These are phyloP conservation scores for Ascosphaera apis DNA, from an alignment of 2,329 filamentous ascomycete species.

Conservation along the genomic window DNA sequence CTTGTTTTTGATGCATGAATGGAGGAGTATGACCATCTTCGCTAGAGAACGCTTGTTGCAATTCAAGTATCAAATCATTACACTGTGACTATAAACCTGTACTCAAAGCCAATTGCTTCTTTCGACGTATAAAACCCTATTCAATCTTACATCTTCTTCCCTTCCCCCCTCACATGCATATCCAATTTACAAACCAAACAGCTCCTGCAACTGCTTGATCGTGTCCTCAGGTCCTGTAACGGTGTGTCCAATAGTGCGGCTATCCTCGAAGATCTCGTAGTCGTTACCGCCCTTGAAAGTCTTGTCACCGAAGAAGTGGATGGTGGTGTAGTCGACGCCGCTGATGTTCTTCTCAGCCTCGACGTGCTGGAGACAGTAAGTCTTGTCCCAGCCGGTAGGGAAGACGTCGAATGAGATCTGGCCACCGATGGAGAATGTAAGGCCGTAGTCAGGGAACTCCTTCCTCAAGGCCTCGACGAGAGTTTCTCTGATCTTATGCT, in stretches of 20 bases:
- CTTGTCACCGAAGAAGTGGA: slow-evolving; percentile 99
- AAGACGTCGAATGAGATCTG: slow-evolving; percentile 98
- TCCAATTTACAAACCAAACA: slow-evolving; percentile 40
- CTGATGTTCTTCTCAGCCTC: slow-evolving; percentile 54
- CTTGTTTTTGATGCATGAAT: too few relatives aligned
- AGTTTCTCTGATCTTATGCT: slow-evolving; percentile 49
- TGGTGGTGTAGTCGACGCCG: slow-evolving; percentile 46
- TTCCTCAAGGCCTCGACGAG: slow-evolving; percentile 58
- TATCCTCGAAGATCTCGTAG: slow-evolving; percentile 73
- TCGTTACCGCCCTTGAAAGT: slow-evolving; percentile 78
- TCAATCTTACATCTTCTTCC: too few relatives aligned
- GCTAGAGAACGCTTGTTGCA: too few relatives aligned
- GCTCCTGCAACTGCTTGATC: slow-evolving; percentile 51
- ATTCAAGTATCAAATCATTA: too few relatives aligned
- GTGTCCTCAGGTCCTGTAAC: slow-evolving; percentile 70
- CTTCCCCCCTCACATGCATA: too few relatives aligned
- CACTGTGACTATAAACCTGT: too few relatives aligned
- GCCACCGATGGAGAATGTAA: slow-evolving; percentile 89
- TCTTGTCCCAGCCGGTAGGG: slow-evolving; percentile 95
- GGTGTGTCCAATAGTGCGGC: slow-evolving; percentile 61
- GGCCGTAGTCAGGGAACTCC: slow-evolving; percentile 57
- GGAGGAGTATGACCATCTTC: too few relatives aligned
- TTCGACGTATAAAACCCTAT: too few relatives aligned
- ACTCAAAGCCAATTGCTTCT: too few relatives aligned
- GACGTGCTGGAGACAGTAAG: slow-evolving; percentile 76